These are phyloP conservation scores for Cyclotella baltica DNA, from an alignment of 108 stramenopile genomes.

Conservation along the genomic window DNA sequence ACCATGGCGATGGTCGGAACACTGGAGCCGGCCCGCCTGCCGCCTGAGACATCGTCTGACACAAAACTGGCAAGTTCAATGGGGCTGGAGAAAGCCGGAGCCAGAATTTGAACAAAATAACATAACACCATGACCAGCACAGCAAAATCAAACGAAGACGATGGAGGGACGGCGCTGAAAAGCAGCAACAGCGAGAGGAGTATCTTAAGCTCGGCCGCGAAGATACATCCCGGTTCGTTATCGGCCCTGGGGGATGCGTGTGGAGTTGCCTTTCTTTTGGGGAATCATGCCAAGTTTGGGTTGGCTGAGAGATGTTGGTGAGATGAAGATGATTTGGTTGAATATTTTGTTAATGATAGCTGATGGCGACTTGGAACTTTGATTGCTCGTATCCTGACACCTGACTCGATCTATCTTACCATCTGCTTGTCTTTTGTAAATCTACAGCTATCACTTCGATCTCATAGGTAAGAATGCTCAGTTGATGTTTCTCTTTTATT, in stretches of 20 bases:
- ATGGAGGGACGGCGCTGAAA: background rate
- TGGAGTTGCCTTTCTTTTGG: slow-evolving; percentile 66
- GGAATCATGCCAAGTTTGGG: slow-evolving; percentile 75
- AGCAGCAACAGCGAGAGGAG: background rate
- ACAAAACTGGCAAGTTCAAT: too few species aligned
- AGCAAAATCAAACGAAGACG: background rate
- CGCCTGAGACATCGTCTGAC: too few species aligned
- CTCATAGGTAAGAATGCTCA: slow-evolving; percentile 38
- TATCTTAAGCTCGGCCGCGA: background rate
- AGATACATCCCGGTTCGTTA: slow-evolving; percentile 14
- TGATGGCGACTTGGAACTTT: background rate
- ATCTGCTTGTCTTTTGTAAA: background rate
- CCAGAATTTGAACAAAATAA: too few species aligned
- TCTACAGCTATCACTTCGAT: slow-evolving; percentile 79
- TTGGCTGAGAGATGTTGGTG: slow-evolving; percentile 73
- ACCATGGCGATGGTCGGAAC: too few species aligned
- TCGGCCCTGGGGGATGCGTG: slow-evolving; percentile 55
- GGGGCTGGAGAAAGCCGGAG: too few species aligned
- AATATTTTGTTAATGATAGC: background rate
- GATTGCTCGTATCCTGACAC: background rate
- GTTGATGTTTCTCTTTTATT: background rate
- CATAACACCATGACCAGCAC: background rate
- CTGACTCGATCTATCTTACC: background rate
- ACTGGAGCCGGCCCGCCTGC: too few species aligned
- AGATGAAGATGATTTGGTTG: slow-evolving; percentile 1